A percentile compares a stretch with the other conserved stretches of the same genome.
Evolutionary conservation across 2,329 filamentous ascomycete species (phyloP).

Genomic region (Colletotrichum agaves): DNA sequence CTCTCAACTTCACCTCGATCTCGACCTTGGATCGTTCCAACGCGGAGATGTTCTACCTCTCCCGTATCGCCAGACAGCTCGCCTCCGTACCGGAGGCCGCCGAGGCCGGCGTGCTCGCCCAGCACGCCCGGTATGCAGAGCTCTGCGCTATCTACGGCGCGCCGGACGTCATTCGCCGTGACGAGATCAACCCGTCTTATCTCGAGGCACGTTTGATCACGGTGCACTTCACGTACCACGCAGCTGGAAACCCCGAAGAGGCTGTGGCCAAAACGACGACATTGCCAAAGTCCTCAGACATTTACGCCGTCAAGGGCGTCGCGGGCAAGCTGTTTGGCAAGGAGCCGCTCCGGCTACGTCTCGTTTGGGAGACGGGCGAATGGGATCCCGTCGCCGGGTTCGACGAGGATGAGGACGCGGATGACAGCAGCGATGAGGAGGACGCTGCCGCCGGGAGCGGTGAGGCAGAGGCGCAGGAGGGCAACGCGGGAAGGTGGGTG

Average conservation of each 20-base stretch:
- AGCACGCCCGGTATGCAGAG: slow-evolving; percentile 77
- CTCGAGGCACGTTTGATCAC: slow-evolving; percentile 81
- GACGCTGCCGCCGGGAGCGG: slow-evolving; percentile 49
- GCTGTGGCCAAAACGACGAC: slow-evolving; percentile 50
- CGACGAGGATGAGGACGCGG: slow-evolving; percentile 63
- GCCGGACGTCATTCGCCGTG: slow-evolving; percentile 69
- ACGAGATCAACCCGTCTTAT: slow-evolving; percentile 77
- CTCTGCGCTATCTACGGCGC: slow-evolving; percentile 82
- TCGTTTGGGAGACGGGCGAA: slow-evolving; percentile 92
- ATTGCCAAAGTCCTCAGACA: slow-evolving; percentile 81
- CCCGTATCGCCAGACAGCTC: slow-evolving; percentile 81
- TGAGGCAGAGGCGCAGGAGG: slow-evolving; percentile 39
- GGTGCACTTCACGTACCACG: slow-evolving; percentile 63
- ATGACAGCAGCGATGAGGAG: slow-evolving; percentile 64
- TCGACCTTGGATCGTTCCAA: slow-evolving; percentile 81
- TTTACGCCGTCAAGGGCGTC: slow-evolving; percentile 84
- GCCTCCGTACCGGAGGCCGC: slow-evolving; percentile 64
- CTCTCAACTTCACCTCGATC: slow-evolving; percentile 80
- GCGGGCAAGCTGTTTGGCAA: slow-evolving; percentile 77
- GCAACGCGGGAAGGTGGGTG: slow-evolving; percentile 70
- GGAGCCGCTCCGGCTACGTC: slow-evolving; percentile 69
- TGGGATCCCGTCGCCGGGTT: slow-evolving; percentile 81
- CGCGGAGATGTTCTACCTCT: slow-evolving; percentile 93
- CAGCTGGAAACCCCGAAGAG: slow-evolving; percentile 7
- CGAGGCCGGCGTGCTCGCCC: slow-evolving; percentile 65